These are phyloP conservation scores for Tubosaeta sp. DNA, from an alignment of 768 basidiomycete genomes.

Conservation along the genomic window DNA sequence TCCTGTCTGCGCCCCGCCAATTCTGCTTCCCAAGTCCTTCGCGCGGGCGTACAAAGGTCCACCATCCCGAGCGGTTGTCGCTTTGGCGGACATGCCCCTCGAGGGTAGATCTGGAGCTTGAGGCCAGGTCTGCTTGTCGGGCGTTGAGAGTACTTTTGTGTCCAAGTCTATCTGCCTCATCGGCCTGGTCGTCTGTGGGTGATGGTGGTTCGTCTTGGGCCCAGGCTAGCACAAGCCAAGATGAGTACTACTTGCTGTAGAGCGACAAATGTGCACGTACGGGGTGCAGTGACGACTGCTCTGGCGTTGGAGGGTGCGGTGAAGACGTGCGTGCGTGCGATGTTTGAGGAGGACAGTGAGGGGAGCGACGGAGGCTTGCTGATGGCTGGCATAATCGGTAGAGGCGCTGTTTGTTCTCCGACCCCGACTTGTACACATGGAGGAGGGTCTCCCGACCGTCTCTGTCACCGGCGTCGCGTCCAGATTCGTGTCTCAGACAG, in stretches of 20 bases:
- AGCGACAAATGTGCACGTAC: constrained; percentile 38
- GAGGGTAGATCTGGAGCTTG: constrained; percentile 43
- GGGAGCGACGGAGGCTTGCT: constrained; percentile 19
- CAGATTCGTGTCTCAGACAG: constrained; percentile 77
- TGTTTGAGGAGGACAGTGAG: constrained; percentile 24
- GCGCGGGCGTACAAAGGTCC: constrained; percentile 65
- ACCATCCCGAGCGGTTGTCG: constrained; percentile 57
- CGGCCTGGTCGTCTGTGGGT: constrained; percentile 46
- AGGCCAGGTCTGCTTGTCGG: constrained; percentile 50
- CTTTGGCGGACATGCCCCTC: constrained; percentile 28
- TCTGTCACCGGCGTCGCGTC: constrained; percentile 72
- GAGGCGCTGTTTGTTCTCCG: constrained; percentile 14
- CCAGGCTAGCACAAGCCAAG: constrained; percentile 53
- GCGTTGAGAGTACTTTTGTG: constrained; percentile 33
- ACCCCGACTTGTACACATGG: constrained; percentile 40
- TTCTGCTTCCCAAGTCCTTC: constrained; percentile 18
- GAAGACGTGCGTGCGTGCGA: constrained; percentile 24
- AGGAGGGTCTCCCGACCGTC: constrained; percentile 68
- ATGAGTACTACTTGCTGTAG: background rate
- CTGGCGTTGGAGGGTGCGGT: constrained; percentile 40
- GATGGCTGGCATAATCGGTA: constrained; percentile 14
- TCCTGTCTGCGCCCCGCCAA: constrained; percentile 2
- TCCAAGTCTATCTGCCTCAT: constrained; percentile 33
- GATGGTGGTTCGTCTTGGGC: constrained; percentile 81
- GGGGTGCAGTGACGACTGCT: constrained; percentile 64